phyloP scores from a whole-genome alignment of 139 green algal genomes.

The Desmodesmus armatus region DNA sequence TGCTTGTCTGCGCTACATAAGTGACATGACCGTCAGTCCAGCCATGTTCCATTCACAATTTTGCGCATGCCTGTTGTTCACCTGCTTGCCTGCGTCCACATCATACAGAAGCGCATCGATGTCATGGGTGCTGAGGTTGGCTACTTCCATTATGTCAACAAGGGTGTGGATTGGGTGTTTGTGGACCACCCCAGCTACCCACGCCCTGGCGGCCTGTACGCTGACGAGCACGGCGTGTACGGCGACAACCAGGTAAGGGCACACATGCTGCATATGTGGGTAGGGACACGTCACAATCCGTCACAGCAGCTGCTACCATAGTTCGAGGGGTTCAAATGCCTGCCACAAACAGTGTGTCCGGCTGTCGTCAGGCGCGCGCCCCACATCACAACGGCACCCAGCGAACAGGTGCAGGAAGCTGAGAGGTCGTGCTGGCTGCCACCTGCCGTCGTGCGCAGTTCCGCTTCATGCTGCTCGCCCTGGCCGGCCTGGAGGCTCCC shows the following conservation, averaged over 20 bases:
- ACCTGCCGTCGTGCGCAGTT: slow-evolving; percentile 56
- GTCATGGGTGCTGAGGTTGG: slow-evolving; percentile 53
- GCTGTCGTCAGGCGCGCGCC: neutral
- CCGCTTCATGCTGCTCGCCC: slow-evolving; percentile 80
- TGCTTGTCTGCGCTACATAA: no score
- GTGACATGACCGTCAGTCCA: no score
- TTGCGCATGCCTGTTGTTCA: no score
- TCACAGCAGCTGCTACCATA: neutral
- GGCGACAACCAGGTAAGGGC: slow-evolving; percentile 82
- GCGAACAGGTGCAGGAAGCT: neutral
- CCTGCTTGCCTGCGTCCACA: no score
- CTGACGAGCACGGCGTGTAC: slow-evolving; percentile 79
- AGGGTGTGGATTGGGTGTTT: slow-evolving; percentile 89
- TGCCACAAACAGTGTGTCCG: neutral
- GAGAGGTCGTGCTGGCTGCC: neutral
- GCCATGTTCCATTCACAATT: no score
- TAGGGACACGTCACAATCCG: neutral
- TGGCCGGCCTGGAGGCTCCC: slow-evolving; percentile 80
- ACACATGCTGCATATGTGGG: neutral
- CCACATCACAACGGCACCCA: neutral
- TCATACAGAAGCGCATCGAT: no score
- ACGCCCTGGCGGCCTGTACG: slow-evolving; percentile 79
- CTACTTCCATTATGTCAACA: slow-evolving; percentile 53
- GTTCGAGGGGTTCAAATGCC: neutral
- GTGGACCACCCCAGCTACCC: slow-evolving; percentile 82